Base-by-base conservation (phyloP, 495 filamentous ascomycete genomes). In the Penicillium longicatenatum region DNA sequence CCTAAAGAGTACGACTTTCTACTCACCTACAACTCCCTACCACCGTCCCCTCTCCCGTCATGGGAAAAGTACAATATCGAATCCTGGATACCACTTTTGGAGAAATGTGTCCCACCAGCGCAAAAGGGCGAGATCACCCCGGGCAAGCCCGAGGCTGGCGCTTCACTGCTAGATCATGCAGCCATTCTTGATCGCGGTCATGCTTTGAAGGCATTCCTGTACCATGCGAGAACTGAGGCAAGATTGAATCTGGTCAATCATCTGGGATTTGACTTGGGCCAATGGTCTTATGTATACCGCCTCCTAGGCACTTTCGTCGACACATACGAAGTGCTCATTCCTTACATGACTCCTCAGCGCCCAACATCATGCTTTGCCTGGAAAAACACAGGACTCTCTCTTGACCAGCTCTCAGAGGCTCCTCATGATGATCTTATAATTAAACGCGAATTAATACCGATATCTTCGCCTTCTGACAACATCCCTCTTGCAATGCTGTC, bases 31-130 rank as follows among this genome's bases (percentile, higher is more conserved):
- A 63, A 57, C 46, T 45, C 57, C 11, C 47, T 52, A 24, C 54
- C 57, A 6, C 47, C 56, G 41, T 59, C 54, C 47, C 60, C 59
- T 0, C 58, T 69, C 11, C 29, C 26, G n/a, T 50, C 41, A 10
- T 35, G 50, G 11, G 24, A 61, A 12, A 55, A 59, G 17, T 52
- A 60, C 17, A 14, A 68, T 42, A 61, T 62, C 6, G 54, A 67
- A 26, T 53, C 63, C 14, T 86, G 82, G 82, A 61, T 77, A 17
- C 63, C 67, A 5, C 59, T 71, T 16, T 52, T 86, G 29, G 77
- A 80, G 41, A 50, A 69, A 57, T 77, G 75, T 63, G 64, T 84
- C 29, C 74, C 72, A 49, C 58, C 63, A 8, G n/a, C 72, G 48
- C 73, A 69, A 48, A 57, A 48, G 3, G 29, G 30, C n/a, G 31